Percentiles rank a stretch among this genome's conserved stretches.
These are phyloP conservation scores for Penicillium samsonianum DNA, from an alignment of 495 filamentous ascomycete species.

Conservation along the genomic window DNA sequence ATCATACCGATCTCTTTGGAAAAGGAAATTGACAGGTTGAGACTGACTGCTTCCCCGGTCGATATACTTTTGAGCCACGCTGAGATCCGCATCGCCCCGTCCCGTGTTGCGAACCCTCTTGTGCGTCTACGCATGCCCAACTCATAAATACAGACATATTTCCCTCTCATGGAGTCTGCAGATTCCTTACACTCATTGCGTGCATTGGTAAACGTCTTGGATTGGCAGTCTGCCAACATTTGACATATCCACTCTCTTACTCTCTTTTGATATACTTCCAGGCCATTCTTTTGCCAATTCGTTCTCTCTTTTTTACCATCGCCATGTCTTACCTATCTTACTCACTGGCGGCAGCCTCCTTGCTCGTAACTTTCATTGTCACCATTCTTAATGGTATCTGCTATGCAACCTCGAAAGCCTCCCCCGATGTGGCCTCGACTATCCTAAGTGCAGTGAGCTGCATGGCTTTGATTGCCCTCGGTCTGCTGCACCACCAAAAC, in stretches of 20 bases:
- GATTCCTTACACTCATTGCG: conserved; percentile 13
- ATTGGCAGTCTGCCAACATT: conserved; percentile 12
- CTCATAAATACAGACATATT: conserved; percentile 22
- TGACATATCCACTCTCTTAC: conserved; percentile 9
- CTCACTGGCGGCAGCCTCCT: conserved; percentile 29
- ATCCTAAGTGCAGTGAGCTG: conserved; percentile 34
- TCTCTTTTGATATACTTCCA: conserved; percentile 7
- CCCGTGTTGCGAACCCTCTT: conserved; percentile 15
- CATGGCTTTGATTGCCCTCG: conserved; percentile 27
- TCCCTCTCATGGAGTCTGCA: conserved; percentile 1
- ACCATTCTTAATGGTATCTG: conserved; percentile 41
- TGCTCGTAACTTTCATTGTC: conserved; percentile 30
- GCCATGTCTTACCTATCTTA: conserved; percentile 27
- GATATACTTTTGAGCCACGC: conserved; percentile 30
- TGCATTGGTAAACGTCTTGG: conserved; percentile 16
- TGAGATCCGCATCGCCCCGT: conserved; percentile 24
- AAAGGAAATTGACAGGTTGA: conserved; percentile 19
- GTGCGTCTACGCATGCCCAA: conserved; percentile 16
- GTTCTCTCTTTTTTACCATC: conserved; percentile 8
- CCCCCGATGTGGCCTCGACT: conserved; percentile 26
- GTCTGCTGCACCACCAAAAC: conserved; percentile 30
- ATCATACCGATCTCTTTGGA: conserved; percentile 23
- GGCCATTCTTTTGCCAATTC: conserved; percentile 3
- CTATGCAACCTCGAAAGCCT: conserved; percentile 28
- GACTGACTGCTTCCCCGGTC: conserved; percentile 15